Evolutionary conservation across 768 basidiomycete species (phyloP).

Genomic region (Ephemerocybe angulata): DNA sequence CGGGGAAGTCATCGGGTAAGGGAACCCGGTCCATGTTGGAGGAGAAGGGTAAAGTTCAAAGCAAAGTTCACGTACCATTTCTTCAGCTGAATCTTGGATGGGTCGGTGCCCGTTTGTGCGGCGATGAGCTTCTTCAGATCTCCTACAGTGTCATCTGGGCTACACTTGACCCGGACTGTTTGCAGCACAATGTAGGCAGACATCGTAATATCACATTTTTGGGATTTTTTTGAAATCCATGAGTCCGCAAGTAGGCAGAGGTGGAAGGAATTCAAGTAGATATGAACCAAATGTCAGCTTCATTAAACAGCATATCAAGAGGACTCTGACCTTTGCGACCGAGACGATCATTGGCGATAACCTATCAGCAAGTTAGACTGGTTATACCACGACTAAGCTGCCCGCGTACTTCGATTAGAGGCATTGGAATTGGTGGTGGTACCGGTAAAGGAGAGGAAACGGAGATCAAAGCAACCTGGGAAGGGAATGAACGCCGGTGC

Average conservation of each 20-base stretch:
- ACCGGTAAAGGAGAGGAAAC: background rate
- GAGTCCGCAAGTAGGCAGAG: no score
- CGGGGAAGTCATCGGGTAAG: no score
- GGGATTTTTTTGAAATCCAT: no score
- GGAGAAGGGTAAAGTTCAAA: conserved; percentile 1
- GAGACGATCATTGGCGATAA: conserved; percentile 94
- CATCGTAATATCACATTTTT: no score
- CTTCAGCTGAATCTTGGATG: conserved; percentile 86
- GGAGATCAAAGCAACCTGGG: background rate
- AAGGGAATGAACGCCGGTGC: background rate
- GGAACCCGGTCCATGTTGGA: background rate
- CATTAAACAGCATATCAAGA: background rate
- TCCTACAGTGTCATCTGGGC: conserved; percentile 92
- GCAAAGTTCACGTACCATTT: conserved; percentile 85
- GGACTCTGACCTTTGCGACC: conserved; percentile 76
- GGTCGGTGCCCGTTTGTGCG: conserved; percentile 89
- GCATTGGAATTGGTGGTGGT: conserved; percentile 31
- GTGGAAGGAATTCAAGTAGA: background rate
- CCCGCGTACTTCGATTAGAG: conserved; percentile 49
- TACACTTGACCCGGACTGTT: conserved; percentile 92
- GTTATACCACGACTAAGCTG: background rate
- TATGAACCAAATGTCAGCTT: conserved; percentile 8
- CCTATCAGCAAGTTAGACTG: conserved; percentile 36
- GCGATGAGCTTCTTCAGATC: conserved; percentile 97
- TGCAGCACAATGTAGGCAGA: background rate